Percentiles rank a stretch among this genome's conserved stretches.
Evolutionary conservation across 1,284 basidiomycete genomes (phyloP).

Genomic region (Anthracocystis panici-leucophaei): DNA sequence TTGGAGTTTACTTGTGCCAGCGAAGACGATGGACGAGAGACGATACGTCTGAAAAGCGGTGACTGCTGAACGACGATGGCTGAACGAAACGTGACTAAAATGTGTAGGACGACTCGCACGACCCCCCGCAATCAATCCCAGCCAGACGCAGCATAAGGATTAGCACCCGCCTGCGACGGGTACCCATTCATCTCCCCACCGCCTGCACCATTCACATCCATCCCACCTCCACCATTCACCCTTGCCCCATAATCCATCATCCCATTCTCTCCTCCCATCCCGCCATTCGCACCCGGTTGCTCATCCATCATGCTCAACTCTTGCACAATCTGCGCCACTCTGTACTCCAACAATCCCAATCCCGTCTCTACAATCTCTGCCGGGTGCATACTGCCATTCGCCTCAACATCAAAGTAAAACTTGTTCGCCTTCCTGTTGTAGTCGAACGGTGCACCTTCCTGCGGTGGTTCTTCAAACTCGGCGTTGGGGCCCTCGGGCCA

Average conservation of each 20-base stretch:
- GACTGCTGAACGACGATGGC: too few species aligned
- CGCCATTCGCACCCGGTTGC: constrained; percentile 18
- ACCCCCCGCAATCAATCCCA: constrained; percentile 25
- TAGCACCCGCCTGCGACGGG: constrained; percentile 11
- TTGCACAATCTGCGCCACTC: constrained; percentile 67
- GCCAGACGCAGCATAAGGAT: constrained; percentile 28
- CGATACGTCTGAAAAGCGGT: too few species aligned
- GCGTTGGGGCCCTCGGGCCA: constrained; percentile 67
- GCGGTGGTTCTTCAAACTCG: constrained; percentile 63
- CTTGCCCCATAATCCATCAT: constrained; percentile 39
- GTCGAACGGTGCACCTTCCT: constrained; percentile 63
- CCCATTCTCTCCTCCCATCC: constrained; percentile 21
- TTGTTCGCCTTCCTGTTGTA: constrained; percentile 59
- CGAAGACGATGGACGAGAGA: not conserved
- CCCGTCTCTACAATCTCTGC: constrained; percentile 67
- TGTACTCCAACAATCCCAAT: constrained; percentile 61
- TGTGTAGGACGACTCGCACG: not conserved
- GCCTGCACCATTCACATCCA: constrained; percentile 21
- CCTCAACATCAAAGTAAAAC: constrained; percentile 69
- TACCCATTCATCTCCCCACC: constrained; percentile 35
- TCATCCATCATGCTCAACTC: constrained; percentile 65
- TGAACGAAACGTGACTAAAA: not conserved
- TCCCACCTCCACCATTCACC: constrained; percentile 10
- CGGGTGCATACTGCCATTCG: constrained; percentile 63
- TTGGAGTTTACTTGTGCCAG: not conserved